phyloP scores from a whole-genome alignment of 2,329 filamentous ascomycete genomes.

The Parasarocladium wereldwijsianum region DNA sequence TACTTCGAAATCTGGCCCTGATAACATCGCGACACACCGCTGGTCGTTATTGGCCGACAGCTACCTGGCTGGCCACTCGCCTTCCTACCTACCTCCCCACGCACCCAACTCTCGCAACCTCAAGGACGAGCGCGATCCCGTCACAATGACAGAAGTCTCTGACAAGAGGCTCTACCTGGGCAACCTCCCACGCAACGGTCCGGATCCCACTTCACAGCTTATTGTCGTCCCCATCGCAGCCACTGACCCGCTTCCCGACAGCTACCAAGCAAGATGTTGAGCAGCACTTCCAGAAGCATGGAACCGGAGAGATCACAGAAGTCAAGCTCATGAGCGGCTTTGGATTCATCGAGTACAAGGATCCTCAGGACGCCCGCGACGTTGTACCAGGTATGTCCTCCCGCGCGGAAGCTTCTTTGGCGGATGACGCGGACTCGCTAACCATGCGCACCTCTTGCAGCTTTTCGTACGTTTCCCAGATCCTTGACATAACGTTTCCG shows the following conservation, averaged over 20 bases:
- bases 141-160: slow-evolving; percentile 73
- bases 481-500: too few relatives aligned
- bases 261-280: slow-evolving; percentile 96
- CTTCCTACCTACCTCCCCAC: slow-evolving; percentile 6
- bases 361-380: slow-evolving; percentile 94
- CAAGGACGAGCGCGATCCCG: too few relatives aligned
- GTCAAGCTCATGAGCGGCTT: slow-evolving; percentile 99
- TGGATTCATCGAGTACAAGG: slow-evolving; percentile 98
- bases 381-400: slow-evolving; percentile 77
- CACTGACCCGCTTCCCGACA: slow-evolving; percentile 38
- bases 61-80: too few relatives aligned
- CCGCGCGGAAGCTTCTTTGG: slow-evolving; percentile 5
- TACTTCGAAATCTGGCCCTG: too few relatives aligned
- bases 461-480: slow-evolving; percentile 39
- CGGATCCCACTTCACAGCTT: slow-evolving; percentile 11
- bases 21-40: too few relatives aligned
- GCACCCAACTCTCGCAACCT: too few relatives aligned
- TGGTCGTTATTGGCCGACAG: too few relatives aligned
- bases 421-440: too few relatives aligned
- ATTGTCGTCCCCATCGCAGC: slow-evolving; percentile 12
- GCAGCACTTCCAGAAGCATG: slow-evolving; percentile 87
- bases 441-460: slow-evolving; percentile 18
- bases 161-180: slow-evolving; percentile 92
- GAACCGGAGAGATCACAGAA: slow-evolving; percentile 93
- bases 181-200: slow-evolving; percentile 94